Base-by-base conservation (phyloP, 2,329 filamentous ascomycete species). In the Lachnellula cervina region DNA sequence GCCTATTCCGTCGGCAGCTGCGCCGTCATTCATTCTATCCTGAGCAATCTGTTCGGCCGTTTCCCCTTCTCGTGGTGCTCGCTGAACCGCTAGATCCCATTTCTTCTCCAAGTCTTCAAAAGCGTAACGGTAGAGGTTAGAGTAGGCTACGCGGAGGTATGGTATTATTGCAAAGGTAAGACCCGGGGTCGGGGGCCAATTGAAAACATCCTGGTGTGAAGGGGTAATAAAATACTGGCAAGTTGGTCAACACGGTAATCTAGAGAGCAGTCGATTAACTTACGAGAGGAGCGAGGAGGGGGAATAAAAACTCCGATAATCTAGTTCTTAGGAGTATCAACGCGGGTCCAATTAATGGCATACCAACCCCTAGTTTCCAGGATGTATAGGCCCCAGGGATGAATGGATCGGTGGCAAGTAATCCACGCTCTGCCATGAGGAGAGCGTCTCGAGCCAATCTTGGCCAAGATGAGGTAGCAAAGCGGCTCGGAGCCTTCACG, bases 301-400 rank as follows among this genome's bases (percentile, higher is more conserved):
- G 57, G 53, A 68, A 69, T 3, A 60, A 52, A 43, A 58, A 58
- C 49, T 90, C 86, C 32, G 82, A 80, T 48, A 86, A 75, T 2
- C 76, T 78, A 25, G 86, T 83, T 35, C 88, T 77, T 19, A 86
- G 86, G n/a, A 87, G 76, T 11, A 90, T 76, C 8, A 92, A 76
- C 2, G 83, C 77, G 11, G 87, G 76, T 0, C 84, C 86, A 56
- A 92, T 87, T 6, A 89, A 73, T 1, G 86, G 83, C 3, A 90
- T 70, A 2, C 84, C 84, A 28, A 87, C 63, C 56, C 62, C 65
- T 7, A 63, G 25, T 40, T 54, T 60, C 59, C 58, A 62, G 42
- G 42, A 44, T 44, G 19, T n/a, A 5, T 13, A 19, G 5, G 42
- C 42, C 11, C n/a, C 42, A 6, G 66, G 63, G 17, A 68, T 59